phyloP scores from a whole-genome alignment of 371 early-diverging fungal species.

The Batrachochytrium dendrobatidis region DNA sequence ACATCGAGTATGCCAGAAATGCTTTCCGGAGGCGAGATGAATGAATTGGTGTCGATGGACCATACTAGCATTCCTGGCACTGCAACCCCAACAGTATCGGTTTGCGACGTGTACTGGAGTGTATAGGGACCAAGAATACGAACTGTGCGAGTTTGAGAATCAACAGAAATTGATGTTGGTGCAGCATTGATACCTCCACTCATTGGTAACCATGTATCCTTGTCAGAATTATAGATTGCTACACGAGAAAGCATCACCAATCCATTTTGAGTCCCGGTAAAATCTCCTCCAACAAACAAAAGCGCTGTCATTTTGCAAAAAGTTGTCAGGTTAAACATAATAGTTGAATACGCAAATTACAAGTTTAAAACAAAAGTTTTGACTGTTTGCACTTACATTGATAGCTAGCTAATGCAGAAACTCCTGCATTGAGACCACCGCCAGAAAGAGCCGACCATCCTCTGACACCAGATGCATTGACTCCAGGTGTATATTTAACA shows the following conservation, averaged over 20 bases:
- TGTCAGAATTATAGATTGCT: not conserved
- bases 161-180: not conserved
- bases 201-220: not conserved
- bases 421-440: not conserved
- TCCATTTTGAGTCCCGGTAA: not conserved
- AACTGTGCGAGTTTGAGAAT: not conserved
- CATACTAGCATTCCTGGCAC: not conserved
- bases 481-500: not conserved
- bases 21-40: not conserved
- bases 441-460: not conserved
- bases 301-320: not conserved
- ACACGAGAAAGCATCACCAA: not conserved
- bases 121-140: not conserved
- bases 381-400: too few relatives aligned
- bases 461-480: not conserved
- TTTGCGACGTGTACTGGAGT: not conserved
- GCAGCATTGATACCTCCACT: not conserved
- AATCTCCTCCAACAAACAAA: not conserved
- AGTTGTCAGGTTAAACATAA: not conserved
- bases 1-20: not conserved
- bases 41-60: not conserved
- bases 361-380: too few relatives aligned
- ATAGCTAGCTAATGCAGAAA: too few relatives aligned
- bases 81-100: not conserved
- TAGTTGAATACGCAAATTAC: too few relatives aligned